A percentile compares a stretch with the other conserved stretches of the same genome.
Conservation (phyloP, 1,284 basidiomycete species). For the Mycena sp. region DNA sequence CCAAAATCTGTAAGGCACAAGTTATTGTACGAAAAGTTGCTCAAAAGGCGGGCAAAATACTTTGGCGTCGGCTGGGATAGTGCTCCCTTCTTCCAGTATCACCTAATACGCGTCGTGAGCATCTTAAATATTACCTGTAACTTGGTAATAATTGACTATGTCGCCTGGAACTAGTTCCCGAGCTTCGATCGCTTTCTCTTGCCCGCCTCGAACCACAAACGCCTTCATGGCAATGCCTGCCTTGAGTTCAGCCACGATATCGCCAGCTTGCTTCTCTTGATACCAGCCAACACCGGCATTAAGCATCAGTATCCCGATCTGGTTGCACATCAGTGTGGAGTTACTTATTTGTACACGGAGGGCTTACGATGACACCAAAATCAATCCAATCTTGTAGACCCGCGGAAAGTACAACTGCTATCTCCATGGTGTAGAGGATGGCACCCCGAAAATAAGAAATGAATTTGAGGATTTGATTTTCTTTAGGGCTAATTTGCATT, state of each 20-base stretch:
- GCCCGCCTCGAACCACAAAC: constrained; percentile 15
- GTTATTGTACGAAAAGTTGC: background rate
- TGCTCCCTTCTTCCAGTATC: constrained; percentile 16
- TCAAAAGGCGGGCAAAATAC: background rate
- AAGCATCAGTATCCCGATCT: constrained; percentile 6
- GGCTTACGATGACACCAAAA: constrained; percentile 16
- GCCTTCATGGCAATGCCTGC: constrained; percentile 21
- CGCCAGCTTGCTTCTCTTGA: constrained; percentile 21
- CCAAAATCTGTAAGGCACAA: constrained; percentile 5
- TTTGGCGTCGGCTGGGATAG: constrained; percentile 17
- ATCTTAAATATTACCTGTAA: background rate
- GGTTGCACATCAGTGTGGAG: background rate
- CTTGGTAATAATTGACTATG: background rate
- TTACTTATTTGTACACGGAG: background rate
- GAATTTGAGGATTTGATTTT: constrained; percentile 21
- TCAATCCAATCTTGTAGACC: constrained; percentile 22
- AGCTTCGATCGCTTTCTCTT: constrained; percentile 13
- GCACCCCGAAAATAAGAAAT: constrained; percentile 20
- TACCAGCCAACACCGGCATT: constrained; percentile 21
- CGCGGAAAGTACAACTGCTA: constrained; percentile 16
- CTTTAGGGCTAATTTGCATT: constrained; percentile 3
- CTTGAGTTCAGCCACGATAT: constrained; percentile 15
- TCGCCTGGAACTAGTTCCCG: constrained; percentile 11
- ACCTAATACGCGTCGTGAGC: background rate
- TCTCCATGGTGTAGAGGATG: constrained; percentile 19